phyloP scores from a whole-genome alignment of 805 yeast species.

The Metschnikowia gruessii region DNA sequence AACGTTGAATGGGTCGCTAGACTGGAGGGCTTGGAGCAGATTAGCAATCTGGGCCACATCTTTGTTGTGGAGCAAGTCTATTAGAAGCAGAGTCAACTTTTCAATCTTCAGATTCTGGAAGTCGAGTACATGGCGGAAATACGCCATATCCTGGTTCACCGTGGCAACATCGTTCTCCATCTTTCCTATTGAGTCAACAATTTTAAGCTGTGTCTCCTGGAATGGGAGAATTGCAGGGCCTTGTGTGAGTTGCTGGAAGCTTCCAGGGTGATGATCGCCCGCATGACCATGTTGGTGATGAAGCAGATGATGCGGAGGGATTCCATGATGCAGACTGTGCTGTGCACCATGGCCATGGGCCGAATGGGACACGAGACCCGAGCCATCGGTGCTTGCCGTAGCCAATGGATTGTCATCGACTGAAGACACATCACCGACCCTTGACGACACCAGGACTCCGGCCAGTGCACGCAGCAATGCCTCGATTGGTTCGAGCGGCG shows the following conservation, averaged over 20 bases:
- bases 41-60: slow-evolving; percentile 25
- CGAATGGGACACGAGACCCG: slow-evolving; percentile 5
- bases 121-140: slow-evolving; percentile 36
- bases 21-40: slow-evolving; percentile 31
- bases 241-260: slow-evolving; percentile 4
- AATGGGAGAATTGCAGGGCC: slow-evolving; percentile 8
- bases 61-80: slow-evolving; percentile 33
- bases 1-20: slow-evolving; percentile 18
- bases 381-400: slow-evolving; percentile 1
- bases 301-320: slow-evolving; percentile 13
- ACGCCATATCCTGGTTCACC: slow-evolving; percentile 33
- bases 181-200: slow-evolving; percentile 17
- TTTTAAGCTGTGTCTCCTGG: slow-evolving; percentile 15
- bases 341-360: not conserved
- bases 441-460: slow-evolving; percentile 9
- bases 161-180: slow-evolving; percentile 29
- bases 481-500: slow-evolving; percentile 18
- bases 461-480: slow-evolving; percentile 16
- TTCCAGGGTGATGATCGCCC: slow-evolving; percentile 1
- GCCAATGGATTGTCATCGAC: slow-evolving; percentile 11
- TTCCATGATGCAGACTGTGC: slow-evolving; percentile 11
- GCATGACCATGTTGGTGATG: slow-evolving; percentile 5
- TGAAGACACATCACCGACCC: slow-evolving; percentile 13
- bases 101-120: slow-evolving; percentile 39
- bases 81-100: slow-evolving; percentile 33